phyloP scores from a whole-genome alignment of 2,329 filamentous ascomycete species.

The Ophiostoma australiae region DNA sequence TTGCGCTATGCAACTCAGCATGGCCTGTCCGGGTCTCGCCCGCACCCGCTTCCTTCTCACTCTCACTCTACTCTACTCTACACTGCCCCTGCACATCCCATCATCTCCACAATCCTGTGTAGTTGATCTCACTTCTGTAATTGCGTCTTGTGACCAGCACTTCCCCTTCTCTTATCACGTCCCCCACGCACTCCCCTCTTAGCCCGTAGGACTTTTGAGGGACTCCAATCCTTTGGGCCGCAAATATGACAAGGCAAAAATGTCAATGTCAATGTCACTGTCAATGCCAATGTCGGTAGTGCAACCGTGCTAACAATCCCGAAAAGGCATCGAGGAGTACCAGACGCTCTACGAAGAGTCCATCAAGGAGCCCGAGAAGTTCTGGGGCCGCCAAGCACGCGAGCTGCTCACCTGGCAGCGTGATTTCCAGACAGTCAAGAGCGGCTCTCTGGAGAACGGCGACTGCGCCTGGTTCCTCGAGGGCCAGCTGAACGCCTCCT shows the following conservation, averaged over 20 bases:
- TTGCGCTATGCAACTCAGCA: conserved; percentile 26
- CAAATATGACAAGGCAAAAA: too few relatives aligned
- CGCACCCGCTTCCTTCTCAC: background rate
- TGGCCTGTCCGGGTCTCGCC: background rate
- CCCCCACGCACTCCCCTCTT: background rate
- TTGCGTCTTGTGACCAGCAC: conserved; percentile 1
- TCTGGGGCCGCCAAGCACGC: conserved; percentile 82
- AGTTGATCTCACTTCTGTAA: background rate
- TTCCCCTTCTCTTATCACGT: background rate
- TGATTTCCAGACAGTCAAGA: conserved; percentile 86
- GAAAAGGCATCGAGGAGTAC: conserved; percentile 59
- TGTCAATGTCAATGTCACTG: background rate
- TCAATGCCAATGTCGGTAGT: background rate
- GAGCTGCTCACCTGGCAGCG: conserved; percentile 85
- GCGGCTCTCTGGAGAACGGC: conserved; percentile 69
- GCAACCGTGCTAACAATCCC: background rate
- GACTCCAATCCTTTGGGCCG: background rate
- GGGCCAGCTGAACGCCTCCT: conserved; percentile 88
- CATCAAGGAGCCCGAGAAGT: conserved; percentile 80
- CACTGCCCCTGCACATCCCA: background rate
- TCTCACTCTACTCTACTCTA: background rate
- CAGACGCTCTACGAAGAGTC: conserved; percentile 72
- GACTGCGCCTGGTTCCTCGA: conserved; percentile 94
- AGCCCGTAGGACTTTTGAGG: conserved; percentile 24
- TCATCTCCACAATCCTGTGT: background rate